These are phyloP conservation scores for Crepidotus sp. DNA, from an alignment of 1,284 basidiomycete species.

Conservation along the genomic window DNA sequence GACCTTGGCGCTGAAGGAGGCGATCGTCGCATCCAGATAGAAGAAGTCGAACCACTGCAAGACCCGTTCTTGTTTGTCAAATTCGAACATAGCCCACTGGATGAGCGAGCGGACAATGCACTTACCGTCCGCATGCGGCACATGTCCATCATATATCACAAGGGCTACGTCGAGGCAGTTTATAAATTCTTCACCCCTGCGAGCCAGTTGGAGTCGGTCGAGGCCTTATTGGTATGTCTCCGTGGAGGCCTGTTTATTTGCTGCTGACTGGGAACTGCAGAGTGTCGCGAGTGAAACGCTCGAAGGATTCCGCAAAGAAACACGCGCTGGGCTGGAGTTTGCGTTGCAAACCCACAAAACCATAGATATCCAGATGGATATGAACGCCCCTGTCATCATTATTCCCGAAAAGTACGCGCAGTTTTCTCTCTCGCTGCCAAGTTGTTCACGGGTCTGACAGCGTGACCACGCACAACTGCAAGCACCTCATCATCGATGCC, in stretches of 20 bases:
- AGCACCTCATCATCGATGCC: slow-evolving; percentile 90
- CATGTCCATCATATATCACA: slow-evolving; percentile 97
- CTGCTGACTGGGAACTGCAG: slow-evolving; percentile 31
- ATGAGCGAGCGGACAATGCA: slow-evolving; percentile 88
- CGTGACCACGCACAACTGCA: slow-evolving; percentile 71
- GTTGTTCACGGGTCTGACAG: slow-evolving; percentile 28
- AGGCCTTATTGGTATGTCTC: slow-evolving; percentile 65
- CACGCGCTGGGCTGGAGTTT: slow-evolving; percentile 89
- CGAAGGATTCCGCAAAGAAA: slow-evolving; percentile 92
- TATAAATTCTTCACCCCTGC: slow-evolving; percentile 91
- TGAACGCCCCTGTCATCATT: slow-evolving; percentile 97
- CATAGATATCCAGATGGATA: slow-evolving; percentile 89
- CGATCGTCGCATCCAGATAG: slow-evolving; percentile 8
- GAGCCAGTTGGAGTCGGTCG: slow-evolving; percentile 93
- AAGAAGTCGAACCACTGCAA: slow-evolving; percentile 15
- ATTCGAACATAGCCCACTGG: slow-evolving; percentile 90
- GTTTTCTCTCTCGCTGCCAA: slow-evolving; percentile 3
- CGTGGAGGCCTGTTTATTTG: not conserved
- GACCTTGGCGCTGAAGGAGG: slow-evolving; percentile 23
- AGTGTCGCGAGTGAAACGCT: slow-evolving; percentile 91
- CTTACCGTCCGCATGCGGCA: slow-evolving; percentile 89
- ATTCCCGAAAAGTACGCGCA: slow-evolving; percentile 80
- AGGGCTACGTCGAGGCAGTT: slow-evolving; percentile 88
- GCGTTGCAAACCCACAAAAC: slow-evolving; percentile 93
- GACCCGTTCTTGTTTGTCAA: slow-evolving; percentile 91